Base-by-base conservation (phyloP, 2,329 filamentous ascomycete genomes). In the Lecanicillium sp. region DNA sequence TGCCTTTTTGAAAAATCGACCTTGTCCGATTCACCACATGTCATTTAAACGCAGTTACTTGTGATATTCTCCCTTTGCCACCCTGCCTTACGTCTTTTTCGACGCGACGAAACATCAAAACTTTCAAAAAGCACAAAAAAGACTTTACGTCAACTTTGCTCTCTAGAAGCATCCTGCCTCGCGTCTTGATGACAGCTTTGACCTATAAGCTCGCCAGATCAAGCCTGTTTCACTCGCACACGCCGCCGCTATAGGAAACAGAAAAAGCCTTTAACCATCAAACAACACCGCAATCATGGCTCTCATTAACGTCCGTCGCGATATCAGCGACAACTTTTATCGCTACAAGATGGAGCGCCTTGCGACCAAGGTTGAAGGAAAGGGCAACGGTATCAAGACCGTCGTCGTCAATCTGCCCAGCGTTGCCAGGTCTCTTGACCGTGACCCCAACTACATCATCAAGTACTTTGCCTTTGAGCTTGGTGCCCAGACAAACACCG, bases 311-410 rank as follows among this genome's bases (percentile, higher is more conserved):
- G 89, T 96, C 69, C 89, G 89, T 68, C 87, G 86, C 68, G 90
- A 96, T 84, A 83, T 95, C 72, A 83, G 83, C 74, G 92, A 98
- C 71, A 84, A 84, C 70, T 98, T 95, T 80, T 98, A 98, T 73
- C 92, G 92, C 66, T 98, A 98, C 82, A 98, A 98, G 80, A 98
- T 98, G 92, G 92, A 96, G 73, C 83, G 81, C 55, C 73, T 98
- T 62, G 87, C 94, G 75, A 95, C 92, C 65, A 98, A 98, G 77
- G 94, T 98, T 56, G 92, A 98, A 71, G 92, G 92, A 69, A 98
- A 98, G 70, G 92, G 92, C 52, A 98, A 98, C 71, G 92, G 92
- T 60, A 98, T 98, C 80, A 98, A 98, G 75, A 98, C 53, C 55
- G 92, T 98, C 58, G 83, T 98, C 54, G 87, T 94, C 76, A 98